Base-by-base conservation (phyloP, 2,329 filamentous ascomycete species). In the Graphilbum ipis-grandicollis region DNA sequence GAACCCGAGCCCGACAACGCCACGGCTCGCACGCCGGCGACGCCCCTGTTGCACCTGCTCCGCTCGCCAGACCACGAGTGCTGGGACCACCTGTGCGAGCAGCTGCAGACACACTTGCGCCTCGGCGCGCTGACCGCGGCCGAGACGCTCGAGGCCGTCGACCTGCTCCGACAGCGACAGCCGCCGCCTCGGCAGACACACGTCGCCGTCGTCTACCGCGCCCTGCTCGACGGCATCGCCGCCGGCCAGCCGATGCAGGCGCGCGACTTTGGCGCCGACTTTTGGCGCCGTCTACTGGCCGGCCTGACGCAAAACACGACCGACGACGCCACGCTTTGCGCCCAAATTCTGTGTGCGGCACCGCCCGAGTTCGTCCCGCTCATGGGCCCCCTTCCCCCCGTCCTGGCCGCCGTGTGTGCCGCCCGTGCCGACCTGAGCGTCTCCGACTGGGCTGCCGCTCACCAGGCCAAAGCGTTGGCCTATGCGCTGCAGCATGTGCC, bases 101-200 rank as follows among this genome's bases (percentile, higher is more conserved):
- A 41, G 25, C 33, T 45, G n/a, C 36, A 40, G 23, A 35, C 39
- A 5, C 43, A 43, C 30, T 31, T 46, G 25, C 15, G 36, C 5
- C 34, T 43, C 8, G 43, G 40, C 14, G 37, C 40, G 3, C 37
- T 46, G n/a, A 37, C 39, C 0, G 33, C 36, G 14, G 39, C 44
- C 28, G 43, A 46, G 17, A 32, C 34, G 3, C 18, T n/a, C 9
- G 35, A 37, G 4, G 33, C 31, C 0, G 30, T 45, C n/a, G 36
- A 39, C 19, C 25, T 33, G 0, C 15, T 45, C 0, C 41, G 41
- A 35, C 33, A 19, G 14, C 13, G 17, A 25, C 7, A 5, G 18
- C 25, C 22, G 25, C 17, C 2, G 17, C 15, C 9, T 23, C 22
- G 7, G 35, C 35, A 0, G 7, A 21, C 2, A 14, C 22, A 6